Evolutionary conservation across 495 filamentous ascomycete species (phyloP).

Genomic region (Friedmanniomyces simplex): DNA sequence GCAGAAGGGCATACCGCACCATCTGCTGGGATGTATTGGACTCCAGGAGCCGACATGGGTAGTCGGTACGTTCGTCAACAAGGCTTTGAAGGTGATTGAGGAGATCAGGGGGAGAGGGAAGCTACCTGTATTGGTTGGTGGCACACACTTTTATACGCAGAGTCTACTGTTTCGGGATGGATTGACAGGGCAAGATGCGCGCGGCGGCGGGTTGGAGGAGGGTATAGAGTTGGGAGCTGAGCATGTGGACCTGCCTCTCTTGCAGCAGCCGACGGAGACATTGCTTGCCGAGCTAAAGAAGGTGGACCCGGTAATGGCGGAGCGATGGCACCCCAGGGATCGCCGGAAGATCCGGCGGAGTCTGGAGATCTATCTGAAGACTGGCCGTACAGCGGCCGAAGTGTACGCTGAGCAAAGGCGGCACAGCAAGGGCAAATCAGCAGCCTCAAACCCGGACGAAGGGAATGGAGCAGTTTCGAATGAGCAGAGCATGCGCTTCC

Average conservation of each 20-base stretch:
- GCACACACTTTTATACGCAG: conserved; percentile 91
- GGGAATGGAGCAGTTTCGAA: no score
- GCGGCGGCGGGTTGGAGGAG: conserved; percentile 11
- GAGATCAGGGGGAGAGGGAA: conserved; percentile 68
- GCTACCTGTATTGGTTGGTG: conserved; percentile 87
- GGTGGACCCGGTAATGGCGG: conserved; percentile 83
- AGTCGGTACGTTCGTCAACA: conserved; percentile 60
- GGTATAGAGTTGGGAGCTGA: conserved; percentile 2
- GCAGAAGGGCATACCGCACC: conserved; percentile 73
- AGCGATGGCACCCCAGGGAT: conserved; percentile 90
- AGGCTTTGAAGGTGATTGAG: conserved; percentile 57
- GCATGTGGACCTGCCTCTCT: conserved; percentile 36
- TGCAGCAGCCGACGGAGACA: conserved; percentile 55
- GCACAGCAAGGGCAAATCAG: conserved; percentile 3
- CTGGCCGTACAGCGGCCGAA: conserved; percentile 70
- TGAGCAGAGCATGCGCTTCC: conserved; percentile 35
- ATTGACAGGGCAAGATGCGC: conserved; percentile 37
- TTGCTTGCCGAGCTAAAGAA: conserved; percentile 61
- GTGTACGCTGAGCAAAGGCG: conserved; percentile 67
- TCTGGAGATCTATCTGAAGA: conserved; percentile 76
- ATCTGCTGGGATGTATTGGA: conserved; percentile 68
- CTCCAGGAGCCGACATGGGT: conserved; percentile 68
- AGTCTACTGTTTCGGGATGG: conserved; percentile 67
- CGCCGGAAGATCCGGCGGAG: conserved; percentile 79
- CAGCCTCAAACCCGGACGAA: no score